Percentiles rank a stretch among this genome's conserved stretches.
Conservation (phyloP, 75 land plant species). For the Gnetum montanum region DNA sequence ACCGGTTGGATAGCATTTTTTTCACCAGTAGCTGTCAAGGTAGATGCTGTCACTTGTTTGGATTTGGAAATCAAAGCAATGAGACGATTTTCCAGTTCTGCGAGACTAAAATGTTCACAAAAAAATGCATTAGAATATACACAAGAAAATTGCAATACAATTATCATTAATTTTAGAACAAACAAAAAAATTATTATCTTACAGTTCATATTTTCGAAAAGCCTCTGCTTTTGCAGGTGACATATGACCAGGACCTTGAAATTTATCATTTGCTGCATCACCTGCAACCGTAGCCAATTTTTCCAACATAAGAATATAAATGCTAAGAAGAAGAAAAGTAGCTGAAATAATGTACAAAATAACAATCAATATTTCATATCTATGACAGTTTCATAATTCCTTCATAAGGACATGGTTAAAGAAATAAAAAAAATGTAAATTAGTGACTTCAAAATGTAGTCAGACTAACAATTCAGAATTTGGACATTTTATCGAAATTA, state of each 20-base stretch:
- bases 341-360: no score
- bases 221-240: slow-evolving; percentile 13
- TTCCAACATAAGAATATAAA: no score
- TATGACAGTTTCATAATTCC: no score
- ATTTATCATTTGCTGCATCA: background rate
- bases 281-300: no score
- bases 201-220: slow-evolving; percentile 19
- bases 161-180: background rate
- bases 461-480: no score
- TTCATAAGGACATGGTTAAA: no score
- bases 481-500: no score
- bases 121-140: background rate
- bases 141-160: background rate
- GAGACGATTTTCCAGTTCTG: slow-evolving; percentile 10
- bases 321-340: no score
- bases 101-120: slow-evolving; percentile 8
- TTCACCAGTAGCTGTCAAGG: background rate
- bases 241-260: background rate
- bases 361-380: no score
- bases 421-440: no score
- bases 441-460: no score
- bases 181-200: background rate
- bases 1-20: background rate
- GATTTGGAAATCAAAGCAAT: slow-evolving; percentile 5
- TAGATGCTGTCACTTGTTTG: slow-evolving; percentile 1